Evolutionary conservation across 2,329 filamentous ascomycete genomes (phyloP).

Genomic region (Stemphylium beticola): DNA sequence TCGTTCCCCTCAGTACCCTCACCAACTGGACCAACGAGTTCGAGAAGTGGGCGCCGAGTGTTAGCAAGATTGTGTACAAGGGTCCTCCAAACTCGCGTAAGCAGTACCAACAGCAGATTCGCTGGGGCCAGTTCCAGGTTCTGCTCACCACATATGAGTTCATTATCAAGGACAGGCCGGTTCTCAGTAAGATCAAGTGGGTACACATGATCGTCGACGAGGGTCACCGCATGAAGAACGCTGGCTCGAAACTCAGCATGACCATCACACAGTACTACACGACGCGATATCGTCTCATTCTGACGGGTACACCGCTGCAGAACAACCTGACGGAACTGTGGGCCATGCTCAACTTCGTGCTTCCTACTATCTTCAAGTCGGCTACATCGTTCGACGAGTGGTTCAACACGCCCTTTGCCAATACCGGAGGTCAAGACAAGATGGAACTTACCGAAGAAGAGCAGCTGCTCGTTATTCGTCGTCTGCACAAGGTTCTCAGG

Average conservation of each 20-base stretch:
- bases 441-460: constrained; percentile 99
- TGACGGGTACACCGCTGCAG: constrained; percentile 95
- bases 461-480: constrained; percentile 95
- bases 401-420: constrained; percentile 99
- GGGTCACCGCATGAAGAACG: constrained; percentile 99
- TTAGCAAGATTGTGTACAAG: constrained; percentile 92
- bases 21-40: constrained; percentile 99
- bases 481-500: constrained; percentile 95
- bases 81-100: constrained; percentile 88
- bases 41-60: constrained; percentile 95
- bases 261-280: constrained; percentile 95
- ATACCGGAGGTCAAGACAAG: constrained; percentile 96
- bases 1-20: constrained; percentile 93
- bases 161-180: constrained; percentile 96
- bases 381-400: constrained; percentile 99
- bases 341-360: constrained; percentile 97
- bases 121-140: constrained; percentile 94
- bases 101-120: constrained; percentile 89
- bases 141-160: constrained; percentile 98
- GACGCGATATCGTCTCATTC: constrained; percentile 92
- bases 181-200: constrained; percentile 99
- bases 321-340: constrained; percentile 96
- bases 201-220: constrained; percentile 99
- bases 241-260: constrained; percentile 91
- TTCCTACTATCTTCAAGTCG: constrained; percentile 99